phyloP scores from a whole-genome alignment of 192 early-diverging fungal species.

The Linnemannia hyalina region DNA sequence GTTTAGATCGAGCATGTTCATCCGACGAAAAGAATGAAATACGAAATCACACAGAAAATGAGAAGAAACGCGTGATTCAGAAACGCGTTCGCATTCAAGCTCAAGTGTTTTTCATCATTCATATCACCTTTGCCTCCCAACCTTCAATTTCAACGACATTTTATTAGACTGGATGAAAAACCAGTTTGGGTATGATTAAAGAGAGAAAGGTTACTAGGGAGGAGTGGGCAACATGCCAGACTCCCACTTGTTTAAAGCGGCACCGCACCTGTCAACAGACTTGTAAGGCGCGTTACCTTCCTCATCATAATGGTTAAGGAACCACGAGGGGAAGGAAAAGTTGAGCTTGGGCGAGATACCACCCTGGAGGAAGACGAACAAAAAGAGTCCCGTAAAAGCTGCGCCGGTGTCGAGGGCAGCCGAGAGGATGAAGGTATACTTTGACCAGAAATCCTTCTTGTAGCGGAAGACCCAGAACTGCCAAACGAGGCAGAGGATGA shows the following conservation, averaged over 20 bases:
- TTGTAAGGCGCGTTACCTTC: slow-evolving; percentile 19
- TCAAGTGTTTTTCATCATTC: no score
- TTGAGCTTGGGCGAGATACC: slow-evolving; percentile 25
- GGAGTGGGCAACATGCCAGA: slow-evolving; percentile 3
- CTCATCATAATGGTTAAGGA: slow-evolving; percentile 17
- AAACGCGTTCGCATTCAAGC: no score
- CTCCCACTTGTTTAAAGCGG: neutral
- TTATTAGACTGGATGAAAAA: neutral
- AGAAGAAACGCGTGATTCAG: no score
- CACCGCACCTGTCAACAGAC: slow-evolving; percentile 20
- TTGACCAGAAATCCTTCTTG: slow-evolving; percentile 64
- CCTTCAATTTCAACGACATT: no score
- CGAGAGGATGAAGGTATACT: slow-evolving; percentile 76
- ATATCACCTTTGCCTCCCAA: no score
- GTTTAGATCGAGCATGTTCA: no score
- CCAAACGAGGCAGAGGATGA: slow-evolving; percentile 58
- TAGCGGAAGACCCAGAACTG: slow-evolving; percentile 65
- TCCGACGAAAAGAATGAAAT: no score
- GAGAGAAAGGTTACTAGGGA: neutral
- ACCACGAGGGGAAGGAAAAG: slow-evolving; percentile 22
- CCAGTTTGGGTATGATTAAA: neutral
- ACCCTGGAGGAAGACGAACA: slow-evolving; percentile 66
- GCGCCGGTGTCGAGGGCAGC: slow-evolving; percentile 73
- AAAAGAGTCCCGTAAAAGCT: slow-evolving; percentile 57
- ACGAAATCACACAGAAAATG: no score